These are phyloP conservation scores for Diaporthe destruens DNA, from an alignment of 2,329 filamentous ascomycete genomes.

Conservation along the genomic window DNA sequence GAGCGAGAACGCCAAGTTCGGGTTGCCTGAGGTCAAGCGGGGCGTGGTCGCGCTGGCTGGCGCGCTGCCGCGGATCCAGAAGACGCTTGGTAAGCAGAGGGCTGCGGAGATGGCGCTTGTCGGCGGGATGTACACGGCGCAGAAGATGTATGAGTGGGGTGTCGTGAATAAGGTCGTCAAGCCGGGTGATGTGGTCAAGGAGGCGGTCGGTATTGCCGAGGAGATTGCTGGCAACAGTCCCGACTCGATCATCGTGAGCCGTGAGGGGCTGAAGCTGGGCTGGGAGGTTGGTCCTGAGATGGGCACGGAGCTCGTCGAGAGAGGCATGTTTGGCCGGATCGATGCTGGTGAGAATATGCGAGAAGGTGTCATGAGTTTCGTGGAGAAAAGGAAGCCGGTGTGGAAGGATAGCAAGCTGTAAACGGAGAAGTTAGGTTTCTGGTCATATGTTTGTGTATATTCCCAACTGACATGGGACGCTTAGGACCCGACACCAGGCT, in stretches of 20 bases:
- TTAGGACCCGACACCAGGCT: no score
- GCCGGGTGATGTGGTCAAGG: conserved; percentile 60
- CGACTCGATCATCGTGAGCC: conserved; percentile 80
- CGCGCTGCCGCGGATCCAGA: conserved; percentile 74
- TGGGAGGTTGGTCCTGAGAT: conserved; percentile 79
- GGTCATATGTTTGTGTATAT: not conserved
- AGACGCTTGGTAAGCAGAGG: conserved; percentile 75
- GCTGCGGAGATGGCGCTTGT: conserved; percentile 79
- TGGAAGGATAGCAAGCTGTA: conserved; percentile 76
- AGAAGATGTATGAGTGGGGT: conserved; percentile 74
- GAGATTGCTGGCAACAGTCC: conserved; percentile 77
- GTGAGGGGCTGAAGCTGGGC: conserved; percentile 77
- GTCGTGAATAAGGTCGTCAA: conserved; percentile 76
- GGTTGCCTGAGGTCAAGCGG: conserved; percentile 77
- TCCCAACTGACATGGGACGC: no score
- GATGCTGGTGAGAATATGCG: conserved; percentile 78
- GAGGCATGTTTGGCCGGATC: conserved; percentile 70
- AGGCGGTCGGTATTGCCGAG: conserved; percentile 72
- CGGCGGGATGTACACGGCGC: conserved; percentile 70
- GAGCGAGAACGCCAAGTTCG: conserved; percentile 69
- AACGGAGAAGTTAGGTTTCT: conserved; percentile 22
- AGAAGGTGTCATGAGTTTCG: conserved; percentile 81
- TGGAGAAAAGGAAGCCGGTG: conserved; percentile 77
- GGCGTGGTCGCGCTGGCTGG: conserved; percentile 80
- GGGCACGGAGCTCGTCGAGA: conserved; percentile 68